Evolutionary conservation across 257 asterid genomes (phyloP).

Genomic region (Ocimum tenuiflorum): DNA sequence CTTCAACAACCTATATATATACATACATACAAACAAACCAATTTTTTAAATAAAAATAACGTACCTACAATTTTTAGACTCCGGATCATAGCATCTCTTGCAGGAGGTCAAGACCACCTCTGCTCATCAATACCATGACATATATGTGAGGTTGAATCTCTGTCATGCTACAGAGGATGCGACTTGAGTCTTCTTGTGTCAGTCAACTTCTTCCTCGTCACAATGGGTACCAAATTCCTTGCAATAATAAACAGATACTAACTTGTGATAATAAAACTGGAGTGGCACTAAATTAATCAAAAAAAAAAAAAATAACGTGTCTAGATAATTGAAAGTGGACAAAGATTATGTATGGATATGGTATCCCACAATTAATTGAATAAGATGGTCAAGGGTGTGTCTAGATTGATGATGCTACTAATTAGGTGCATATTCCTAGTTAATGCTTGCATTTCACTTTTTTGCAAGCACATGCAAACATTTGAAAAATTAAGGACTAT

Average conservation of each 20-base stretch:
- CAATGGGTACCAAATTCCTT: neutral
- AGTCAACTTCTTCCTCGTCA: neutral
- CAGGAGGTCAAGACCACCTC: too few species aligned
- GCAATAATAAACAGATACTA: neutral
- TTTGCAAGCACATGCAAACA: slow-evolving; percentile 38
- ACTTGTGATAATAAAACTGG: neutral
- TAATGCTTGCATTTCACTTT: slow-evolving; percentile 28
- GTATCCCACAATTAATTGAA: slow-evolving; percentile 17
- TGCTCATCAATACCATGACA: too few species aligned
- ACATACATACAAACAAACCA: too few species aligned
- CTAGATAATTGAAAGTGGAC: slow-evolving; percentile 5
- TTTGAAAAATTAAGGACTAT: slow-evolving; percentile 17
- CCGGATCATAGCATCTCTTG: too few species aligned
- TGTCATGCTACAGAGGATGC: too few species aligned
- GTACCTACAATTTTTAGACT: too few species aligned
- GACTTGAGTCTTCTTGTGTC: too few species aligned
- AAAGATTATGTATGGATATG: slow-evolving; percentile 19
- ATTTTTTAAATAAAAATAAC: too few species aligned
- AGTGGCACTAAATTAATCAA: neutral
- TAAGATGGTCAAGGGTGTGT: slow-evolving; percentile 27
- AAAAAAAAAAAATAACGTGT: neutral
- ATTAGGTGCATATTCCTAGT: slow-evolving; percentile 44
- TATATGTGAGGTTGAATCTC: too few species aligned
- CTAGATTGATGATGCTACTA: slow-evolving; percentile 22
- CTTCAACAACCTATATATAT: too few species aligned